phyloP scores from a whole-genome alignment of 805 yeast genomes.

The Wickerhamomyces hampshirensis region DNA sequence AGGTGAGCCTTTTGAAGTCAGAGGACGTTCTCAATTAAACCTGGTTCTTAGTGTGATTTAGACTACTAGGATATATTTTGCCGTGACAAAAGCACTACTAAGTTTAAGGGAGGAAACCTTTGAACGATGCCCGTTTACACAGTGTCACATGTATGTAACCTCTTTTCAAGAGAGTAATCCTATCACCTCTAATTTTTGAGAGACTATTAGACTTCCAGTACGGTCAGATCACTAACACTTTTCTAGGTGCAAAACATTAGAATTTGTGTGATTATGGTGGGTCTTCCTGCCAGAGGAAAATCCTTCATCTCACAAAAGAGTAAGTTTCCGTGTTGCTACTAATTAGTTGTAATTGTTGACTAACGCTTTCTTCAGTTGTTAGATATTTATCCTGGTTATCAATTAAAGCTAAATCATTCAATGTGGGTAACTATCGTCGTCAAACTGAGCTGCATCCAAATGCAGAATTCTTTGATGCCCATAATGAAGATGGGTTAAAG shows the following conservation, averaged over 20 bases:
- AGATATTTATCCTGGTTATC: conserved; percentile 91
- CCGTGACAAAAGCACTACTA: background rate
- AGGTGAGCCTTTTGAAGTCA: too few relatives aligned
- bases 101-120: background rate
- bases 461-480: conserved; percentile 75
- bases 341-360: background rate
- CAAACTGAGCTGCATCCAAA: conserved; percentile 53
- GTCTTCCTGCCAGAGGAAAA: conserved; percentile 89
- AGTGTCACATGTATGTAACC: conserved; percentile 32
- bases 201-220: too few relatives aligned
- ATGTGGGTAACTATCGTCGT: conserved; percentile 84
- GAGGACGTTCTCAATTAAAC: too few relatives aligned
- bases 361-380: conserved; percentile 40
- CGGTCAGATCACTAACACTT: too few relatives aligned
- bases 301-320: conserved; percentile 89
- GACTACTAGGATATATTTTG: too few relatives aligned
- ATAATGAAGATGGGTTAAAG: conserved; percentile 58
- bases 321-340: conserved; percentile 11
- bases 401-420: conserved; percentile 79
- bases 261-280: conserved; percentile 86
- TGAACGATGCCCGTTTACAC: conserved; percentile 31
- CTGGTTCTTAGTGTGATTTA: too few relatives aligned
- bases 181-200: too few relatives aligned
- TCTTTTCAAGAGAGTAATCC: too few relatives aligned
- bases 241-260: conserved; percentile 64